phyloP scores from a whole-genome alignment of 108 stramenopile genomes.

The Cyclotella cryptica region DNA sequence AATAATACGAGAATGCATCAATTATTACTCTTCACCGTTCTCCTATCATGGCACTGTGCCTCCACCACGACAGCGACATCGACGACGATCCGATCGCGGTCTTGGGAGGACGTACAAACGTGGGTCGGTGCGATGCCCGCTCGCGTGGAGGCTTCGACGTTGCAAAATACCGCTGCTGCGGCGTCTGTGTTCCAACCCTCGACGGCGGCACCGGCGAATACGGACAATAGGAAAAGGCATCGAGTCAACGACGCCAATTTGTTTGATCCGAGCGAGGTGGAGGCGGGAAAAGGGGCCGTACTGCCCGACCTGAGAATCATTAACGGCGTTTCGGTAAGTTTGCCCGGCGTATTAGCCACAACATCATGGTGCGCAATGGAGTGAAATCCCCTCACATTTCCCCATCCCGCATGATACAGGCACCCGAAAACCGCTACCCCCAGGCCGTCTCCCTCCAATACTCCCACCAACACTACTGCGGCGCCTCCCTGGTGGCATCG shows the following conservation, averaged over 20 bases:
- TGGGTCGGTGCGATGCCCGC: not conserved
- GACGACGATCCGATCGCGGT: no score
- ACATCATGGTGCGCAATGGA: no score
- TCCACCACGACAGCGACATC: not conserved
- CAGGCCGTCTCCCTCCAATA: conserved; percentile 42
- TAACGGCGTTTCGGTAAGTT: conserved; percentile 27
- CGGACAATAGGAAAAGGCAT: not conserved
- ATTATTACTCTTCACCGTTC: not conserved
- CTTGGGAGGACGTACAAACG: not conserved
- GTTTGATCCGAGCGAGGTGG: not conserved
- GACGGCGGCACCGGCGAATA: not conserved
- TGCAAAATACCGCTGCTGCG: not conserved
- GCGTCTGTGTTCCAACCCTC: not conserved
- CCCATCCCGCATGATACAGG: not conserved
- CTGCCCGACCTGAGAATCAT: conserved; percentile 32
- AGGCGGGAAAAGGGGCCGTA: not conserved
- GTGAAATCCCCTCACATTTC: no score
- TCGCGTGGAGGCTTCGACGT: not conserved
- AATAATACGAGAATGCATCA: not conserved
- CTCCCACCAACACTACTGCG: conserved; percentile 37
- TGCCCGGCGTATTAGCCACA: not conserved
- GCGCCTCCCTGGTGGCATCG: conserved; percentile 39
- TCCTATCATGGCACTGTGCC: not conserved
- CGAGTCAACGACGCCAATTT: not conserved
- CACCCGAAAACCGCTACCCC: conserved; percentile 24